Evolutionary conservation across 805 yeast genomes (phyloP).

Genomic region (Suhomyces kilbournensis): DNA sequence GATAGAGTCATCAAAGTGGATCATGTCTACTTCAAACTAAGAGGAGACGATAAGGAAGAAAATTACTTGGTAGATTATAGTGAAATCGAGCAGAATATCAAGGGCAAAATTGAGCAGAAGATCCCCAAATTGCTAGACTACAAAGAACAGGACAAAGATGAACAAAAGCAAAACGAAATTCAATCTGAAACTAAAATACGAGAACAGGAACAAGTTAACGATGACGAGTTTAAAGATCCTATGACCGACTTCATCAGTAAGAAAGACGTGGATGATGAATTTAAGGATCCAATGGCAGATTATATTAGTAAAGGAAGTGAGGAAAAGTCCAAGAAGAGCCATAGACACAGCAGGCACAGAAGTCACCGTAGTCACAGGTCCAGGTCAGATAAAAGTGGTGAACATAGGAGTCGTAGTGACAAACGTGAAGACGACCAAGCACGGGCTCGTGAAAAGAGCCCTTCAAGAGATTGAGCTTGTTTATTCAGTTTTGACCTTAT

Average conservation of each 20-base stretch:
- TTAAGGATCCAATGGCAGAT: constrained; percentile 20
- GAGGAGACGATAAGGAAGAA: constrained; percentile 50
- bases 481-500: constrained; percentile 1
- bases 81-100: constrained; percentile 8
- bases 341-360: constrained; percentile 4
- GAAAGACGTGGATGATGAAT: constrained; percentile 19
- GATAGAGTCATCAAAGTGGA: constrained; percentile 59
- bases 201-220: background rate
- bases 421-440: background rate
- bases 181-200: background rate
- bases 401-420: background rate
- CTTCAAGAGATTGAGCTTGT: background rate
- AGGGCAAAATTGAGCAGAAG: constrained; percentile 1
- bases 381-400: background rate
- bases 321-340: constrained; percentile 2
- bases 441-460: constrained; percentile 2
- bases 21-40: constrained; percentile 61
- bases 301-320: constrained; percentile 7
- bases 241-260: constrained; percentile 23
- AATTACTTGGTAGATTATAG: constrained; percentile 33
- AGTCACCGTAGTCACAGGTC: background rate
- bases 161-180: constrained; percentile 15
- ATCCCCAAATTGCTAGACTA: background rate
- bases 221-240: constrained; percentile 34
- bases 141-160: background rate